Evolutionary conservation across 2,329 filamentous ascomycete genomes (phyloP), one percentile per base, ranked within the genome.

Genomic region (Helminthosporium solani): DNA sequence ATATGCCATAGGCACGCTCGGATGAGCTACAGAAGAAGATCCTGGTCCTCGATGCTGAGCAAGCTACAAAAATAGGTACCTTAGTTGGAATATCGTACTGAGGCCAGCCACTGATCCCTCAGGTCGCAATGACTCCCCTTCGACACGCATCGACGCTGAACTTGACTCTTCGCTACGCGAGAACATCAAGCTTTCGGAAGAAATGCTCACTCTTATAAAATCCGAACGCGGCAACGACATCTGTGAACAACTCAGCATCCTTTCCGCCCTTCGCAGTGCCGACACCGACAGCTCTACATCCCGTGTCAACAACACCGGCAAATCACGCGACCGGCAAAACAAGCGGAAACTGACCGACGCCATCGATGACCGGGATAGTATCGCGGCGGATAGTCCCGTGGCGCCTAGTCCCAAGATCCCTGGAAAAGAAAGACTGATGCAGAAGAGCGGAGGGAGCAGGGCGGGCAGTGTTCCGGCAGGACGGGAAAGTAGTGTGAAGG

Each of bases 401-500:
- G 61, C 58, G 18, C 64, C 66, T 19, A 68, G 65, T 20, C 67
- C 66, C 2, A 68, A 68, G 36, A 64, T 70, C 14, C 47, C 37
- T 37, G 59, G 61, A 20, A 67, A 68, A 48, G 63, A 67, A 21
- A 50, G 67, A 33, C 53, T 70, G 16, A 68, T 73, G 52, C 68
- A 70, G 44, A 72, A 74, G 57, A 63, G 69, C 34, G 68, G 70
- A 36, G 58, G 64, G 19, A 70, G 67, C 44, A 58, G 70, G 43
- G 68, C 66, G 15, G 72, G 72, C 33, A 43, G 40, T 19, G 74
- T 78, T 27, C 71, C 74, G 12, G 70, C 70, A 40, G 73, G 64
- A 12, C 66, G 76, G 28, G 76, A 78, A 52, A 61, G 73, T n/a
- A 75, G 71, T 38, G 75, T 78, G n/a, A 78, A 78, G 53, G 67